phyloP scores from a whole-genome alignment of 208 protist genomes.

The Wallacemonas sp. region DNA sequence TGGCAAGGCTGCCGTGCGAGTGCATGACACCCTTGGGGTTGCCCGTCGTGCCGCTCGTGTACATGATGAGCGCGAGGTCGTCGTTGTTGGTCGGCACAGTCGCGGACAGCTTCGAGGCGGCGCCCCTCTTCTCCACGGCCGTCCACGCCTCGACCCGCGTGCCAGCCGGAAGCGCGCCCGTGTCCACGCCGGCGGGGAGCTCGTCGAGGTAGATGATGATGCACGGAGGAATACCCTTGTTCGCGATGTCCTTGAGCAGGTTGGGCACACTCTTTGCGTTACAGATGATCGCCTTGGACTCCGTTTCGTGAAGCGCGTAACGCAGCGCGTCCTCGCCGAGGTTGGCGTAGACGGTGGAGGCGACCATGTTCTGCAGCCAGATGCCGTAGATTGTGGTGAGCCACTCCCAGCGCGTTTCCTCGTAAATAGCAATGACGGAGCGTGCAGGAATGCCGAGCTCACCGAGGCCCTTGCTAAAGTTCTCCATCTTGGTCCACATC shows the following conservation, averaged over 20 bases:
- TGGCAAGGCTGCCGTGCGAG: slow-evolving; percentile 33
- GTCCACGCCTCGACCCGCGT: slow-evolving; percentile 10
- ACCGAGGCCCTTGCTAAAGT: slow-evolving; percentile 32
- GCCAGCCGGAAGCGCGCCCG: not conserved
- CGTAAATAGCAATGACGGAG: slow-evolving; percentile 34
- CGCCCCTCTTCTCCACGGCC: slow-evolving; percentile 7
- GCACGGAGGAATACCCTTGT: slow-evolving; percentile 17
- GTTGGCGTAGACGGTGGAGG: slow-evolving; percentile 52
- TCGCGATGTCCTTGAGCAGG: slow-evolving; percentile 24
- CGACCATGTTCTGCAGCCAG: slow-evolving; percentile 44
- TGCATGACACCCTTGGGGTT: slow-evolving; percentile 72
- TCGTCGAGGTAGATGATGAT: slow-evolving; percentile 34
- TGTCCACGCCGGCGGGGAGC: slow-evolving; percentile 4
- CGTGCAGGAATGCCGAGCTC: slow-evolving; percentile 26
- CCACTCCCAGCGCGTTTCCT: slow-evolving; percentile 62
- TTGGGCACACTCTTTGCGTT: slow-evolving; percentile 44
- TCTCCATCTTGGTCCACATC: slow-evolving; percentile 30
- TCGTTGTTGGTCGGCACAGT: slow-evolving; percentile 25
- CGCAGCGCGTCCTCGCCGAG: slow-evolving; percentile 46
- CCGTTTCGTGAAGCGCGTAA: slow-evolving; percentile 38
- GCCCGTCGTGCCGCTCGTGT: slow-evolving; percentile 75
- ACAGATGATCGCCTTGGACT: slow-evolving; percentile 44
- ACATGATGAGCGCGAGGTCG: slow-evolving; percentile 50
- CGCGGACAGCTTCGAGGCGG: not conserved
- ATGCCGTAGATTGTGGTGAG: slow-evolving; percentile 41